phyloP scores from a whole-genome alignment of 306 rosid genomes.

The Hylodesmum podocarpum region DNA sequence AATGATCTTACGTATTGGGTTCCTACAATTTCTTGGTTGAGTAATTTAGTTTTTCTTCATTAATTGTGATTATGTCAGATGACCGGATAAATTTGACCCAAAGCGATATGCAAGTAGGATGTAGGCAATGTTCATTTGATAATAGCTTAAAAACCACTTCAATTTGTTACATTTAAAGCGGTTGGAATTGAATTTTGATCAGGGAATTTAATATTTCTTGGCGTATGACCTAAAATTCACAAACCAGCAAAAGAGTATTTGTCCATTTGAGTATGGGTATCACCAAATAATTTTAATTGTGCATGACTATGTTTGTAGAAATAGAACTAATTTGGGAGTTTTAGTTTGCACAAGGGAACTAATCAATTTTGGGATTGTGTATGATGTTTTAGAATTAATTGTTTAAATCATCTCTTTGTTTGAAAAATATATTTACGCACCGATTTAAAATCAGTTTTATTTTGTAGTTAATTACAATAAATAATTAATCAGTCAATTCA shows the following conservation, averaged over 20 bases:
- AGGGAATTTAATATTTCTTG: background rate
- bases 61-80: conserved; percentile 14
- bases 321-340: background rate
- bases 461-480: no score
- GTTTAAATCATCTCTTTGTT: no score
- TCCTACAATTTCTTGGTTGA: background rate
- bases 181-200: background rate
- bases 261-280: background rate
- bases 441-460: no score
- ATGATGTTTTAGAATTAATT: no score
- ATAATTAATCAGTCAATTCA: no score
- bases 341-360: background rate
- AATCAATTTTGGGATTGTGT: background rate
- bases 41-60: conserved; percentile 6
- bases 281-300: background rate
- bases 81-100: conserved; percentile 1
- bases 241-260: background rate
- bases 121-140: background rate
- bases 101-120: background rate
- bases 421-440: no score
- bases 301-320: background rate
- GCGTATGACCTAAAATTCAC: background rate
- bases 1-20: background rate
- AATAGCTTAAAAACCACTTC: background rate
- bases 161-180: background rate